Evolutionary conservation across 2,329 filamentous ascomycete species (phyloP).

Genomic region (Beauveria scarabaeidicola): DNA sequence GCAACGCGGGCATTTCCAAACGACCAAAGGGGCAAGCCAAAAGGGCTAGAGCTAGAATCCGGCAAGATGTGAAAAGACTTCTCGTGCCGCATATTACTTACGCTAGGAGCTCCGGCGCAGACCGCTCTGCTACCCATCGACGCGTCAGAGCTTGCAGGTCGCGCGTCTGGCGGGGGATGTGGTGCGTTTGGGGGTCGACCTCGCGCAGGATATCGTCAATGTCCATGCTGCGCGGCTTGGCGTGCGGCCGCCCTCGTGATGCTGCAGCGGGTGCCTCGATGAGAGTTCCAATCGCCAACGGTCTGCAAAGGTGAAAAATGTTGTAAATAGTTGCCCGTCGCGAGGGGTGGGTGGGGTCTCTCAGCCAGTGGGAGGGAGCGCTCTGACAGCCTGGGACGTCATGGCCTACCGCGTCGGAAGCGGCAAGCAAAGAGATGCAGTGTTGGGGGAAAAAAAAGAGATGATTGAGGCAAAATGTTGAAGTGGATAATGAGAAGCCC

Average conservation of each 20-base stretch:
- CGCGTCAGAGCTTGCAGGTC: slow-evolving; percentile 87
- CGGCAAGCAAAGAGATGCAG: too few relatives aligned
- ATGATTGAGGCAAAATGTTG: too few relatives aligned
- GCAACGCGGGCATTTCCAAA: background rate
- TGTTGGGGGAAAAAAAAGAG: too few relatives aligned
- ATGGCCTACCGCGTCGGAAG: too few relatives aligned
- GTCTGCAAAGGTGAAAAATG: background rate
- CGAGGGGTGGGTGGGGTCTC: background rate
- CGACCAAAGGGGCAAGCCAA: background rate
- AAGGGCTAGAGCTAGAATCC: background rate
- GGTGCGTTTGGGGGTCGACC: slow-evolving; percentile 52
- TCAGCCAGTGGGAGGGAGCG: too few relatives aligned
- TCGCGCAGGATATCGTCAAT: slow-evolving; percentile 74
- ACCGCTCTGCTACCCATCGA: slow-evolving; percentile 87
- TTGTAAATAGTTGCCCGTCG: background rate
- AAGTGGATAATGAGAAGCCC: too few relatives aligned
- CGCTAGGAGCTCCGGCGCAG: slow-evolving; percentile 78
- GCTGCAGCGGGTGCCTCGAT: background rate
- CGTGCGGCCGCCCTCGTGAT: background rate
- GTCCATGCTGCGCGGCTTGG: slow-evolving; percentile 44
- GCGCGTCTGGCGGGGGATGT: slow-evolving; percentile 50
- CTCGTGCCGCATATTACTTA: slow-evolving; percentile 36
- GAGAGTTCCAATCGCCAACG: background rate
- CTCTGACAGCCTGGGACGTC: too few relatives aligned
- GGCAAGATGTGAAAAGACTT: background rate